phyloP scores from a whole-genome alignment of 2,329 filamentous ascomycete species.

The Ceratocystiopsis sp. region DNA sequence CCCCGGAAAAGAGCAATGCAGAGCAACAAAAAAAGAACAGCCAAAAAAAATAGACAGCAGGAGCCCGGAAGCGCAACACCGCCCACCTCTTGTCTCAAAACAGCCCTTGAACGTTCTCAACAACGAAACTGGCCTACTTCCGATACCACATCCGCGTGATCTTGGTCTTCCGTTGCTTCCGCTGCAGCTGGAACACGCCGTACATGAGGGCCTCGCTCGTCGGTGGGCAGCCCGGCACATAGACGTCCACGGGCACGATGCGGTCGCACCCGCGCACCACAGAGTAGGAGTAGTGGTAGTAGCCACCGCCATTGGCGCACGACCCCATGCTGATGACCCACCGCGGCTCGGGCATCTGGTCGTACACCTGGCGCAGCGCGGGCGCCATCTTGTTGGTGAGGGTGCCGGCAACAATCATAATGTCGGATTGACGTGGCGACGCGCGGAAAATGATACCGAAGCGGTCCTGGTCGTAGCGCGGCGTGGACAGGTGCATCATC shows the following conservation, averaged over 20 bases:
- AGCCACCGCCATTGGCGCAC: conserved; percentile 55
- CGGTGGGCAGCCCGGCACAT: conserved; percentile 45
- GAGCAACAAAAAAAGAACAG: too few species aligned
- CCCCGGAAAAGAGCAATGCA: too few species aligned
- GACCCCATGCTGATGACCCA: conserved; percentile 64
- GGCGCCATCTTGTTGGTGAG: conserved; percentile 95
- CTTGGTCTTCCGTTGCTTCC: conserved; percentile 43
- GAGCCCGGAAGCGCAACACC: too few species aligned
- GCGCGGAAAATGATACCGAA: conserved; percentile 83
- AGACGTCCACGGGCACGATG: conserved; percentile 50
- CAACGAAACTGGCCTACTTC: conserved; percentile 17
- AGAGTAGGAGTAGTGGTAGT: conserved; percentile 58
- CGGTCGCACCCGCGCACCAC: conserved; percentile 49
- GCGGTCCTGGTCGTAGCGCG: conserved; percentile 77
- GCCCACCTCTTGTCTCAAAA: neutral
- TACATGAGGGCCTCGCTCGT: conserved; percentile 31
- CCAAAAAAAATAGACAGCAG: too few species aligned
- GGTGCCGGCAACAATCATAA: conserved; percentile 88
- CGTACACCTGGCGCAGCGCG: conserved; percentile 77
- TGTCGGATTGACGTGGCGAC: conserved; percentile 72
- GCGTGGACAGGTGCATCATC: conserved; percentile 84
- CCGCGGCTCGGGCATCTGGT: conserved; percentile 84
- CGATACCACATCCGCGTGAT: conserved; percentile 33
- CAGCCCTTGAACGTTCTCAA: neutral
- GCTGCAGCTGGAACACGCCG: conserved; percentile 50